Base-by-base conservation (phyloP, 164 flowering plant species). In the Vitis rotundifolia region DNA sequence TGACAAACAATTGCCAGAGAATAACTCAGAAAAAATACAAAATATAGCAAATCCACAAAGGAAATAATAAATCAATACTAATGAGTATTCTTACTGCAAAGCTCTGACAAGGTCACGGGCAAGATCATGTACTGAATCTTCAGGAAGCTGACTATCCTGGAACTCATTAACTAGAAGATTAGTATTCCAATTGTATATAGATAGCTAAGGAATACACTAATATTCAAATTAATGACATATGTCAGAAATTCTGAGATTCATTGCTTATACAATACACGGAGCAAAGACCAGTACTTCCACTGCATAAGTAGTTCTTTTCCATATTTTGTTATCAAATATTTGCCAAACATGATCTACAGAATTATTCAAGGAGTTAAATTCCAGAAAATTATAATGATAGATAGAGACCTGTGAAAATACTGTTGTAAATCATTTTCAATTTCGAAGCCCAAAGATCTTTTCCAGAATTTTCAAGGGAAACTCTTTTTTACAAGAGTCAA, bases 111-210 rank as follows among this genome's bases (percentile, higher is more conserved):
- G 88, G 75, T 79, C 97, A 75, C 56, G 64, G 60, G 87, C 97
- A 67, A 93, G 74, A 71, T 89, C 92, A 74, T 86, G 95, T 70
- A 93, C 73, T 22, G 99, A 96, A 48, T 96, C 98, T 88, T 96
- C 99, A 31, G 99, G 99, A 68, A 96, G 89, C 70, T 85, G 83
- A 51, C 75, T 47, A 80, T 95, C 99, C 99, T 94, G 86, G 70
- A 80, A 77, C 13, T 44, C 58, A 63, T 29, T 47, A 37, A 47
- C 44, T 47, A 69, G 16, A 28, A 18, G 3, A 63, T 61, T 15
- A 54, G 3, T 11, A 55, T 55, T 16, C 44, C 29, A 53, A 13
- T 48, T 28, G 28, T 15, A 12, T 47, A 8, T 11, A 47, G n/a
- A 18, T 55, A 15, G 26, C 26, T 47, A 48, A 54, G 26, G 11